These are phyloP conservation scores for Umbilicus rupestris DNA, from an alignment of 164 flowering plant genomes.

Conservation along the genomic window DNA sequence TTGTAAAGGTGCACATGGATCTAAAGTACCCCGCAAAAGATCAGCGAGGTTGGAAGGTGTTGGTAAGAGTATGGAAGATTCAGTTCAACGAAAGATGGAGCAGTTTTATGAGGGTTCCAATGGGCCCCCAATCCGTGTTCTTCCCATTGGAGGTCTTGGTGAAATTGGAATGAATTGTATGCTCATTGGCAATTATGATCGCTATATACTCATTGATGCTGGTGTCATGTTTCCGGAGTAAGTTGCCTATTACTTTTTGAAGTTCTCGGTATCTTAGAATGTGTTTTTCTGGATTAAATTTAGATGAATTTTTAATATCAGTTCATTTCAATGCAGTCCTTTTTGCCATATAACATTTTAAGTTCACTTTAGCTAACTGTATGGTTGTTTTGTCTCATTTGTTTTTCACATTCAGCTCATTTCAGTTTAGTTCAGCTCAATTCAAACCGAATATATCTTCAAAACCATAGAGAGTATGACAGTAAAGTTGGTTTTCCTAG, in stretches of 20 bases:
- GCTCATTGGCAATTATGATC: slow-evolving; percentile 95
- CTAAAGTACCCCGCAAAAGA: slow-evolving; percentile 39
- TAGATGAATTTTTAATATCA: too few species aligned
- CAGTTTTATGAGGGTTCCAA: slow-evolving; percentile 83
- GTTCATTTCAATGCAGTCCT: background rate
- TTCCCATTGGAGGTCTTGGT: slow-evolving; percentile 97
- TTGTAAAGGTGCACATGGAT: slow-evolving; percentile 38
- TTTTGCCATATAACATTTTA: too few species aligned
- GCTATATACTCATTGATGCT: slow-evolving; percentile 94
- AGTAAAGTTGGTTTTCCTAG: too few species aligned
- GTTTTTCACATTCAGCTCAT: background rate
- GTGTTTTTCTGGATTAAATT: too few species aligned
- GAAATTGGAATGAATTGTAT: slow-evolving; percentile 99
- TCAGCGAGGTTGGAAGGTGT: slow-evolving; percentile 59
- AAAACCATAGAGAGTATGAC: too few species aligned
- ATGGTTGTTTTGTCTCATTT: too few species aligned
- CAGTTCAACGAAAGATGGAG: slow-evolving; percentile 87
- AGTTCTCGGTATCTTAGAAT: too few species aligned
- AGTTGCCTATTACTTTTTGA: slow-evolving; percentile 18
- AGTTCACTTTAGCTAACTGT: too few species aligned
- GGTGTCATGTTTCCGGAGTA: slow-evolving; percentile 99
- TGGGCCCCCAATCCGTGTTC: slow-evolving; percentile 95
- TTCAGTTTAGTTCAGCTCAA: background rate
- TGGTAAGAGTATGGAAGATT: slow-evolving; percentile 85
- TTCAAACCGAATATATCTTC: too few species aligned